Evolutionary conservation across 2,329 filamentous ascomycete genomes (phyloP), one percentile per base, ranked within the genome.

Genomic region (Pyrenochaeta sp.): DNA sequence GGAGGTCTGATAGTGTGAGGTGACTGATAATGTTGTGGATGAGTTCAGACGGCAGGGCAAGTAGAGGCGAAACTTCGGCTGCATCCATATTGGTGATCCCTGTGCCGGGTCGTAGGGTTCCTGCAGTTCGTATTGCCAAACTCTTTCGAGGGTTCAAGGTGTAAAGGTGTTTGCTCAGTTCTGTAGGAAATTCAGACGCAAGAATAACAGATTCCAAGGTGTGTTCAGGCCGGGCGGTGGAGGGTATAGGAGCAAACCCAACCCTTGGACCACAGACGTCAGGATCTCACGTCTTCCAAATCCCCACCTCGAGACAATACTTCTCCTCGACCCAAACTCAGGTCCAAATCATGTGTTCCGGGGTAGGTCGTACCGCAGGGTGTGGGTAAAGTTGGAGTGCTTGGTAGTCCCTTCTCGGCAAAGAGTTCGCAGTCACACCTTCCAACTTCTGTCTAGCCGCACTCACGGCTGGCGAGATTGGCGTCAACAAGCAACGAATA

Each of bases 31-130:
- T 87, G n/a, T 83, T 78, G 61, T 90, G 84, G 29, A 96, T 79
- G 7, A 97, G 80, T 72, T 97, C 93, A 11, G 85, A 75, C 0
- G 93, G 93, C 1, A 97, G 82, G 17, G 75, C 70, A 27, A 86
- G 71, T 7, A 91, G 57, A 10, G 61, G 62, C n/a, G 72, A 54
- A 4, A 47, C 33, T 7, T 51, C 14, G 29, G 37, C 23, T 6
- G 27, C 27, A 21, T 57, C 57, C 64, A 69, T 69, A 27, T 44
- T 32, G 3, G 11, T 11, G 12, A 14, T 11, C 20, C 10, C 35
- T 21, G 32, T 31, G 29, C 51, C 53, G 37, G 30, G 21, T 20
- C 14, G 9, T 14, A 39, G n/a, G 36, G 20, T 11, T 46, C 18
- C 32, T 33, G 30, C 15, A 20, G 31, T 21, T n/a, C 32, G 45